These are phyloP conservation scores for Penicillium sp. DNA, from an alignment of 2,329 filamentous ascomycete genomes.

Conservation along the genomic window DNA sequence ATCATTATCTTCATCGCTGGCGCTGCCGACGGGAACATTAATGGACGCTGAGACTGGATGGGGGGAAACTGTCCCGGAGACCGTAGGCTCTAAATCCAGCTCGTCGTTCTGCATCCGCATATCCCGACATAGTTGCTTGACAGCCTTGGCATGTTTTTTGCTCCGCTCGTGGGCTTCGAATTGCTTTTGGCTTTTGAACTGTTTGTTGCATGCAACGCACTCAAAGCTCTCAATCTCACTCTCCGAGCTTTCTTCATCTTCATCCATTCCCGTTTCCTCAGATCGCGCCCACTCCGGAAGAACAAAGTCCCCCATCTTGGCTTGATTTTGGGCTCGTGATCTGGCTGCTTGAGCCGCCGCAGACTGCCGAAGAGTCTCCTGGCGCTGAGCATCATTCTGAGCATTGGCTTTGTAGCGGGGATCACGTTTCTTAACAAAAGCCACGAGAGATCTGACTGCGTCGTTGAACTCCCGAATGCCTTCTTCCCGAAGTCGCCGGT, in stretches of 20 bases:
- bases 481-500: constrained; percentile 79
- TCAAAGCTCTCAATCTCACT: constrained; percentile 59
- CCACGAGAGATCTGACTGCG: constrained; percentile 79
- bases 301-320: constrained; percentile 65
- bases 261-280: constrained; percentile 52
- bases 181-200: constrained; percentile 88
- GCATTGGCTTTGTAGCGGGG: constrained; percentile 77
- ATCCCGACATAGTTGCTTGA: constrained; percentile 75
- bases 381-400: constrained; percentile 77
- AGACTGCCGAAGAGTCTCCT: constrained; percentile 73
- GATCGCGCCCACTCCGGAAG: constrained; percentile 75
- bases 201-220: constrained; percentile 65
- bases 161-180: constrained; percentile 91
- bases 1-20: neutral
- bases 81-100: constrained; percentile 24
- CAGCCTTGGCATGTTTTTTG: constrained; percentile 90
- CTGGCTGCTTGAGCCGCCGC: constrained; percentile 82
- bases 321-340: constrained; percentile 77
- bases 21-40: neutral
- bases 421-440: constrained; percentile 89
- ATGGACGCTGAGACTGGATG: neutral
- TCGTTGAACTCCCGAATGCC: constrained; percentile 89
- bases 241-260: constrained; percentile 50
- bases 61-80: neutral
- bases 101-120: constrained; percentile 79